phyloP scores from a whole-genome alignment of 2,329 filamentous ascomycete genomes.

The Venturia asperata region DNA sequence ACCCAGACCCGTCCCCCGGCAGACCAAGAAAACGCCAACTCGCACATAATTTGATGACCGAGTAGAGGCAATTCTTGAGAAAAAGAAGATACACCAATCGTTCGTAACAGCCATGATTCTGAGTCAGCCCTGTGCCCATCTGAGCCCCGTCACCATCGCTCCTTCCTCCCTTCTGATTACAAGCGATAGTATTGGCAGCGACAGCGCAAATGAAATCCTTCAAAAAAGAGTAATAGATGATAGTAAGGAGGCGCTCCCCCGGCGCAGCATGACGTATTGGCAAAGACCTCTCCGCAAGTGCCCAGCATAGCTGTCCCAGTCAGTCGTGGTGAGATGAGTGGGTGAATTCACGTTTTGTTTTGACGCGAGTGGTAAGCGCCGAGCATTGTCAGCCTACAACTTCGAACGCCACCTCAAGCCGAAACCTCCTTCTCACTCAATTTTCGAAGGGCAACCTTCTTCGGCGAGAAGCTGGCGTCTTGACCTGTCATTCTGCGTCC shows the following conservation, averaged over 20 bases:
- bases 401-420: background rate
- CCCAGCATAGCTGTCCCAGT: background rate
- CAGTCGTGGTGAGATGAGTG: background rate
- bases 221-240: background rate
- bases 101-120: background rate
- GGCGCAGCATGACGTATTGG: background rate
- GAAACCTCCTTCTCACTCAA: conserved; percentile 10
- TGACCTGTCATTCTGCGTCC: conserved; percentile 80
- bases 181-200: background rate
- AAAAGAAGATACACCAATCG: background rate
- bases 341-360: background rate
- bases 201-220: background rate
- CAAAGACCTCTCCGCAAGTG: background rate
- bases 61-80: background rate
- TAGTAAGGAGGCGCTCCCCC: background rate
- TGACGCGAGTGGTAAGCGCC: background rate
- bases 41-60: background rate
- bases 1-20: background rate
- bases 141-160: background rate
- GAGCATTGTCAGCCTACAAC: background rate
- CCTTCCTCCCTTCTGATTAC: background rate
- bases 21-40: background rate
- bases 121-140: background rate
- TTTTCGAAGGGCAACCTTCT: background rate
- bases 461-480: conserved; percentile 69